Conservation (phyloP, 129 eudicot species). For the Saposhnikovia divaricata region DNA sequence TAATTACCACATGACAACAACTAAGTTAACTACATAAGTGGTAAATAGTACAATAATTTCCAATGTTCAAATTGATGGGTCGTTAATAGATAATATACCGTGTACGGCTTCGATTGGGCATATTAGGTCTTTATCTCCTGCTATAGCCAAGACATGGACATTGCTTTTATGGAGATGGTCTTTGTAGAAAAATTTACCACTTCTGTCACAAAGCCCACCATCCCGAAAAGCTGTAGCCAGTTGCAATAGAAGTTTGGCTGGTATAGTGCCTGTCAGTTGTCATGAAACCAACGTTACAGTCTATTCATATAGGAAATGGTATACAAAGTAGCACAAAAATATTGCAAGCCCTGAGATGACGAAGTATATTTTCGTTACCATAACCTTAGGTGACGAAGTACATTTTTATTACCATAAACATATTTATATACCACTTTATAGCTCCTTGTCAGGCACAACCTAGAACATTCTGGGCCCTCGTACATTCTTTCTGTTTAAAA, state of each 20-base stretch:
- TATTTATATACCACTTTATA: background rate
- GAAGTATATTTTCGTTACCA: too few relatives aligned
- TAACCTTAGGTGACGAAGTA: too few relatives aligned
- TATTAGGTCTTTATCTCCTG: slow-evolving; percentile 84
- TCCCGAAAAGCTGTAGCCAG: slow-evolving; percentile 71
- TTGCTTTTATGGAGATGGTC: slow-evolving; percentile 70
- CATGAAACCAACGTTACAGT: slow-evolving; percentile 14
- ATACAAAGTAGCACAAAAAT: background rate
- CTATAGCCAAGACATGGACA: slow-evolving; percentile 78
- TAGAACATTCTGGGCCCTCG: background rate
- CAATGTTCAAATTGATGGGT: background rate
- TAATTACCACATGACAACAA: slow-evolving; percentile 22
- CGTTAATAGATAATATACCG: slow-evolving; percentile 31
- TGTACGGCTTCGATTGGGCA: slow-evolving; percentile 95
- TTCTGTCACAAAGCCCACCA: slow-evolving; percentile 70
- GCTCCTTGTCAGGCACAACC: background rate
- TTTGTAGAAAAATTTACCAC: slow-evolving; percentile 69
- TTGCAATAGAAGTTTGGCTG: slow-evolving; percentile 79
- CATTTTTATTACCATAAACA: background rate
- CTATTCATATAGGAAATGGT: background rate
- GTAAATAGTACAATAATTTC: background rate
- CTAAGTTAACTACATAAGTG: background rate
- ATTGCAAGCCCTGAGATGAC: background rate
- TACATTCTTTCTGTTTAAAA: background rate
- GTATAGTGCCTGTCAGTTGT: slow-evolving; percentile 65